Percentiles rank a stretch among this genome's conserved stretches.
These are phyloP conservation scores for Wickerhamomyces kurtzmanii DNA, from an alignment of 805 yeast genomes.

Conservation along the genomic window DNA sequence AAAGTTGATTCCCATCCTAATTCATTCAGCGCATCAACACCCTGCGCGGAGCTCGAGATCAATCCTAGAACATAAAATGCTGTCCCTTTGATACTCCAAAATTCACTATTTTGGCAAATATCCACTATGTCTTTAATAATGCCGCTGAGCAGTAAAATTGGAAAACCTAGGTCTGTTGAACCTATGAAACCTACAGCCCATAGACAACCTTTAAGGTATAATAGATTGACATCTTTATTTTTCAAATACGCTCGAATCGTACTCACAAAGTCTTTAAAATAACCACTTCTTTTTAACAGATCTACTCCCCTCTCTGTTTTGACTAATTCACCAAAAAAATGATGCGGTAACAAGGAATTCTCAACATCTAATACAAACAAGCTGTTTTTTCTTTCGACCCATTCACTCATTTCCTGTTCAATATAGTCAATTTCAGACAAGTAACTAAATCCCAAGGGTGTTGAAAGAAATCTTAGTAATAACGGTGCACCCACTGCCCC, in stretches of 20 bases:
- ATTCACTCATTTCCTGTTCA: constrained; percentile 52
- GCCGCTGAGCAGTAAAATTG: constrained; percentile 41
- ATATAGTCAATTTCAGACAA: constrained; percentile 50
- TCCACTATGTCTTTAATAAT: constrained; percentile 43
- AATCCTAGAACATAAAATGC: constrained; percentile 74
- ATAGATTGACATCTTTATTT: constrained; percentile 23
- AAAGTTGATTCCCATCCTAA: constrained; percentile 57
- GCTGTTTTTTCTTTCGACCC: constrained; percentile 42
- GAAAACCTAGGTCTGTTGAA: constrained; percentile 59
- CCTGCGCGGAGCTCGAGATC: constrained; percentile 63
- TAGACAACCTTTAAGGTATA: constrained; percentile 58
- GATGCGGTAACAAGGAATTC: constrained; percentile 37
- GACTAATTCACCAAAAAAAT: constrained; percentile 74
- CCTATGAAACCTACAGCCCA: constrained; percentile 89
- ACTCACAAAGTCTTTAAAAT: constrained; percentile 28
- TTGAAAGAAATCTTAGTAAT: constrained; percentile 52
- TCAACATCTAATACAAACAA: constrained; percentile 42
- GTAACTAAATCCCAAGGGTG: constrained; percentile 61
- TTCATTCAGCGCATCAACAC: constrained; percentile 79
- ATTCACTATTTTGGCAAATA: constrained; percentile 33
- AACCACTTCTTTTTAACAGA: constrained; percentile 42
- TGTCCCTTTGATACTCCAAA: constrained; percentile 62
- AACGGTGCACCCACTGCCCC: constrained; percentile 37
- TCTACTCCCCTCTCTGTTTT: constrained; percentile 74
- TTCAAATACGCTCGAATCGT: constrained; percentile 21